Evolutionary conservation across 2,329 filamentous ascomycete genomes (phyloP), one percentile per base, ranked within the genome.

Genomic region (Cladosporium sp.): DNA sequence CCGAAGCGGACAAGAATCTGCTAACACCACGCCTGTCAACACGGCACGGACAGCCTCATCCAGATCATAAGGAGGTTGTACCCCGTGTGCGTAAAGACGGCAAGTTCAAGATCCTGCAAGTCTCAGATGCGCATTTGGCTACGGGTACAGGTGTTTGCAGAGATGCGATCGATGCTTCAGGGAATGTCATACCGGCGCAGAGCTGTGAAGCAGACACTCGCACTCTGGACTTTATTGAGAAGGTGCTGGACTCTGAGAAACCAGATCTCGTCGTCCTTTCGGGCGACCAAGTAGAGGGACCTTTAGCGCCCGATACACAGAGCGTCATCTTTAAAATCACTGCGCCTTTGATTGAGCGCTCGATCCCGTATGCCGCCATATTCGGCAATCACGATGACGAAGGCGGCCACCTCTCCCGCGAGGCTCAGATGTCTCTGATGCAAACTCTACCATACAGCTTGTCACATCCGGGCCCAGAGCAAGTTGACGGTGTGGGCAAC

Each of bases 311-410:
- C 12, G 95, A 99, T 81, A 90, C 91, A 11, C 93, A 97, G 76
- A 95, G 90, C 67, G 91, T 94, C 44, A 91, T 99, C 66, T 97
- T 96, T 83, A 99, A 99, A 79, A 92, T 93, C 73, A 91, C 92
- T 6, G 88, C 91, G 57, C 84, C 96, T 14, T 87, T 99, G 60
- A 90, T 92, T 68, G 88, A 92, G 76, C 91, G 91, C 76, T 92
- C 92, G 73, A 92, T 98, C 44, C 95, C 95, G 0, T 98, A 96
- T 74, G 91, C 93, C 18, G 89, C 90, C 67, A 98, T 99, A 67
- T 97, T 98, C 74, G 95, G 95, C 65, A 99, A 99, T 77, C 95
- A 99, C 78, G 95, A 99, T 74, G 94, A 98, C 73, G 94, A 98
- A 81, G 89, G 89, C 37, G 57, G 65, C 12, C 67, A 69, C 11